A percentile compares a stretch with the other conserved stretches of the same genome.
These are phyloP conservation scores for Xerocomus amazonicus DNA, from an alignment of 1,284 basidiomycete genomes.

Conservation along the genomic window DNA sequence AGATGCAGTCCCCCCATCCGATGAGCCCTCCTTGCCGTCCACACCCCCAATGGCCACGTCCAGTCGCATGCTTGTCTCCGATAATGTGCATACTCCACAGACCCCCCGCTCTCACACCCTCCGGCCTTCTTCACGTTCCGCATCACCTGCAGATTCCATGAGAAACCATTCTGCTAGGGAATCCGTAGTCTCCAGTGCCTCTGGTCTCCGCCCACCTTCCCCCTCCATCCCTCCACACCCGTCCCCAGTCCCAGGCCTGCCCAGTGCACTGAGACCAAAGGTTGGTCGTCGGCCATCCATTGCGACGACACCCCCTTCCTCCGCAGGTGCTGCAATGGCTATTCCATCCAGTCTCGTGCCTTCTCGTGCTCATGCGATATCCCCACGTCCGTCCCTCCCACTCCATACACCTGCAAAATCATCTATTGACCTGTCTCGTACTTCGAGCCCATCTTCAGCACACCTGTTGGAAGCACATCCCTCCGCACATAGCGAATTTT, in stretches of 20 bases:
- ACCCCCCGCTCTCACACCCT: constrained; percentile 6
- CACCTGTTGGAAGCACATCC: constrained; percentile 6
- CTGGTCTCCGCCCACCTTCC: constrained; percentile 25
- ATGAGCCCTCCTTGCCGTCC: constrained; percentile 13
- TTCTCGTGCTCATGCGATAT: constrained; percentile 16
- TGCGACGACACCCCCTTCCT: constrained; percentile 26
- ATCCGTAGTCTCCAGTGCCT: constrained; percentile 20
- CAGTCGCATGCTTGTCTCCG: constrained; percentile 10
- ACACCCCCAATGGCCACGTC: constrained; percentile 5
- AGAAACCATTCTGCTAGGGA: constrained; percentile 22
- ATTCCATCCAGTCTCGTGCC: constrained; percentile 25
- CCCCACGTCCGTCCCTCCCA: constrained; percentile 21
- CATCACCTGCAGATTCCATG: constrained; percentile 35
- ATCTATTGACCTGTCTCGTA: constrained; percentile 24
- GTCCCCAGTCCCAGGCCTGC: constrained; percentile 17
- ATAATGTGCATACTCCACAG: constrained; percentile 11
- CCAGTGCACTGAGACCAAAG: constrained; percentile 36
- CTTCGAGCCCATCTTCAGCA: constrained; percentile 15
- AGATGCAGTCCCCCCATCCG: constrained; percentile 3
- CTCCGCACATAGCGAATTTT: constrained; percentile 12
- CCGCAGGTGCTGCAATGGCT: constrained; percentile 10
- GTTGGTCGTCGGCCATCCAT: constrained; percentile 37
- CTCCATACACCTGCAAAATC: constrained; percentile 11
- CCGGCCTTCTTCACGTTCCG: constrained; percentile 32
- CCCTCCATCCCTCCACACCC: constrained; percentile 23